phyloP scores from a whole-genome alignment of 192 early-diverging fungal species.

The Backusella liffmaniae region DNA sequence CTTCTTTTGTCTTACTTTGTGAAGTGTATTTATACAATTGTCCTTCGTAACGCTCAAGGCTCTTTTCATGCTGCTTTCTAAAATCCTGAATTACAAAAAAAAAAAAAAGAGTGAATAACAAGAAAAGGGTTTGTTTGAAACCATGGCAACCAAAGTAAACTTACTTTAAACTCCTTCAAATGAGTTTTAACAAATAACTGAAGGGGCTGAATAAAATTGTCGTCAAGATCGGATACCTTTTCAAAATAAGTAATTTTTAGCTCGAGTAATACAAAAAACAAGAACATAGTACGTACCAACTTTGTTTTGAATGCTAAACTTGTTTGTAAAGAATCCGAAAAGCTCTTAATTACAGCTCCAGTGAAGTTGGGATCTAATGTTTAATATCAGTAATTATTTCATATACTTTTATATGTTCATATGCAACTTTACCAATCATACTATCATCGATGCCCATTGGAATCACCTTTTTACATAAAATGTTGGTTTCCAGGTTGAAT shows the following conservation, averaged over 20 bases:
- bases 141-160: not conserved
- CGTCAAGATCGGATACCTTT: slow-evolving; percentile 55
- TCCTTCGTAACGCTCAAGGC: slow-evolving; percentile 60
- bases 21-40: slow-evolving; percentile 53
- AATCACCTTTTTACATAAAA: slow-evolving; percentile 10
- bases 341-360: slow-evolving; percentile 37
- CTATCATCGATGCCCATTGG: slow-evolving; percentile 14
- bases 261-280: not conserved
- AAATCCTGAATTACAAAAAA: slow-evolving; percentile 29
- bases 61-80: slow-evolving; percentile 47
- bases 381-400: not conserved
- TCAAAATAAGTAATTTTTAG: not conserved
- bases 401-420: not conserved
- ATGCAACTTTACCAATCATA: slow-evolving; percentile 20
- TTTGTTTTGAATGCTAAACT: slow-evolving; percentile 49
- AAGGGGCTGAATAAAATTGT: slow-evolving; percentile 56
- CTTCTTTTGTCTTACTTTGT: slow-evolving; percentile 60
- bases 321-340: slow-evolving; percentile 48
- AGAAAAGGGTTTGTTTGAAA: not conserved
- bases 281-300: slow-evolving; percentile 27
- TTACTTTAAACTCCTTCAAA: slow-evolving; percentile 61
- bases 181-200: slow-evolving; percentile 60
- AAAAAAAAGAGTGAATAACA: not conserved
- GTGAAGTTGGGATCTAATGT: slow-evolving; percentile 43
- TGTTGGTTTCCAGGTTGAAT: slow-evolving; percentile 14